Base-by-base conservation (phyloP, 1,284 basidiomycete species). In the Fomitopsis palustris region DNA sequence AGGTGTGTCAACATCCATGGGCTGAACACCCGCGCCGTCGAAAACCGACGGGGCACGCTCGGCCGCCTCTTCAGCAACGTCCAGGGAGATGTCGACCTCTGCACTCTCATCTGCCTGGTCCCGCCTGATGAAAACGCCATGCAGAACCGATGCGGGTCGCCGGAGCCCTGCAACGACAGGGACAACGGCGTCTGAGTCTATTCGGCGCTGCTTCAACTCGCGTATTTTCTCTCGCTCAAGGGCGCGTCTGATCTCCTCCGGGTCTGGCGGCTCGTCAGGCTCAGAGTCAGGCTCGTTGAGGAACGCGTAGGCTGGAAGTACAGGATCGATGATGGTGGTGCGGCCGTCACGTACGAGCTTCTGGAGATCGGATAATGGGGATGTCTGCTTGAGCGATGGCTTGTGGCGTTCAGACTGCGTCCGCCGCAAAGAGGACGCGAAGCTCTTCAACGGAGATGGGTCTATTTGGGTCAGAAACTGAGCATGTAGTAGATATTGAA, bases 21-120 rank as follows among this genome's bases (percentile, higher is more conserved):
- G 55, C 21, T 57, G 58, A 55, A 61, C 61, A 17, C 51, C 53
- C 9, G 23, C 35, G 6, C 57, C 53, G 21, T 38, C 61, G 8
- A 21, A 42, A 3, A 41, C 39, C 3, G 52, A 53, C 17, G 25
- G 49, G n/a, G 12, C 54, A 7, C 23, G 17, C 38, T 58, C 57
- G 45, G 14, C 51, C 23, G 3, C 49, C 7, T 52, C 49, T 4
- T 9, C 45, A 4, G 53, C 55, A 7, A 61, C 61, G n/a, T 61
- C 60, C 61, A 65, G 55, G 23, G 66, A 73, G 31, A 86, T 77
- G 62, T 87, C 84, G 12, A 87, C 83, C 47, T 84, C 81, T 43
- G 73, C 77, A 62, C 77, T 86, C 68, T 88, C 85, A 59, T 87
- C 85, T 38, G 78, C 82, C 3, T 79, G 65, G 64, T 87, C 84